Conservation (phyloP, 2,329 filamentous ascomycete genomes). For the Penicillium oxalicum region DNA sequence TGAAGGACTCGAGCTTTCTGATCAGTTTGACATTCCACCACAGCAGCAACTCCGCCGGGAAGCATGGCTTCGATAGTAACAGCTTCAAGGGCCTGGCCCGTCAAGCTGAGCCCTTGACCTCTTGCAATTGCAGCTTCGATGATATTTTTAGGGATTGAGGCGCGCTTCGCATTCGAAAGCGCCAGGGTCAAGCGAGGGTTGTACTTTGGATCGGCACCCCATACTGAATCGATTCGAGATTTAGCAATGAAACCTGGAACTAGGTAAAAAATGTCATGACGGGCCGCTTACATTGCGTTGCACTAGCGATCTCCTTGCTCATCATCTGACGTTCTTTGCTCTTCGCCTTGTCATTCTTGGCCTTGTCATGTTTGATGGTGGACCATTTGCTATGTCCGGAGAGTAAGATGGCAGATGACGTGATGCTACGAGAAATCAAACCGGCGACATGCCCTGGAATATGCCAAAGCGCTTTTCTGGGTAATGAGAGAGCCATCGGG, state of each 20-base stretch:
- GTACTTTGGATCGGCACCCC: slow-evolving; percentile 64
- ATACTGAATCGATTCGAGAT: slow-evolving; percentile 47
- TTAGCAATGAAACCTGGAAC: slow-evolving; percentile 4
- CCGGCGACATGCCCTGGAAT: slow-evolving; percentile 12
- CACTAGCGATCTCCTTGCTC: slow-evolving; percentile 65
- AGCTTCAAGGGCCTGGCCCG: slow-evolving; percentile 69
- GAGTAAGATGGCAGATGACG: slow-evolving; percentile 39
- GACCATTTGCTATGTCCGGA: slow-evolving; percentile 92
- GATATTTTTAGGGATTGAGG: slow-evolving; percentile 71
- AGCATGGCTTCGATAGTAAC: slow-evolving; percentile 76
- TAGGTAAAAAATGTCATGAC: slow-evolving; percentile 29
- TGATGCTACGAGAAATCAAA: slow-evolving; percentile 42
- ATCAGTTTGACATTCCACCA: slow-evolving; percentile 83
- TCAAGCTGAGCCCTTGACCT: slow-evolving; percentile 74
- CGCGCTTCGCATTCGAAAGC: slow-evolving; percentile 74
- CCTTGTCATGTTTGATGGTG: slow-evolving; percentile 93
- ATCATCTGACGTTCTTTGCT: slow-evolving; percentile 63
- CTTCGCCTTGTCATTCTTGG: slow-evolving; percentile 70
- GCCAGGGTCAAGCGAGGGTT: slow-evolving; percentile 72
- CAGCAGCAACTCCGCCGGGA: slow-evolving; percentile 64
- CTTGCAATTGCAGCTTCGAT: slow-evolving; percentile 84
- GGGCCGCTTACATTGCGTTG: slow-evolving; percentile 54
- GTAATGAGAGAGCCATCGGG: slow-evolving; percentile 24
- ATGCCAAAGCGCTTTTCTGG: slow-evolving; percentile 15
- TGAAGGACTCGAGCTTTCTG: slow-evolving; percentile 67